Percentiles rank a stretch among this genome's conserved stretches.
Evolutionary conservation across 805 yeast genomes (phyloP).

Genomic region (Scheffersomyces amazonensis): DNA sequence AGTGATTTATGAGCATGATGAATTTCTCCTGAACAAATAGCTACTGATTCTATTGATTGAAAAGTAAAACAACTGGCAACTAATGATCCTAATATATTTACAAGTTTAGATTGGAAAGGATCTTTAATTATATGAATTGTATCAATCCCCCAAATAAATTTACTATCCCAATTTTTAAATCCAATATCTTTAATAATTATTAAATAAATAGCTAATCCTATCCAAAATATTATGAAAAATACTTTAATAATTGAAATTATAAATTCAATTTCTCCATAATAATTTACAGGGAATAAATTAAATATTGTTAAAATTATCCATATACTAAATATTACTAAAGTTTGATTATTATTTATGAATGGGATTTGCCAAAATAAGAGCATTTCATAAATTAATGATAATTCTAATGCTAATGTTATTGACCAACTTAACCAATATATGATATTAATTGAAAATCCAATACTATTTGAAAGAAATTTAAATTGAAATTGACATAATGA

Average conservation of each 20-base stretch:
- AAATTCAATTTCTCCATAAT: constrained; percentile 18
- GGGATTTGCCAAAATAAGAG: constrained; percentile 12
- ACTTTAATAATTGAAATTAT: constrained; percentile 17
- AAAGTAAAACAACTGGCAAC: constrained; percentile 62
- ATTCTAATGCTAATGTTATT: constrained; percentile 20
- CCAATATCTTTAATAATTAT: constrained; percentile 38
- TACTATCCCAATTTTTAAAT: constrained; percentile 4
- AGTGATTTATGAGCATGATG: constrained; percentile 13
- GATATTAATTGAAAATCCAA: constrained; percentile 16
- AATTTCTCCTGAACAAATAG: constrained; percentile 68
- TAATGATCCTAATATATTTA: constrained; percentile 3
- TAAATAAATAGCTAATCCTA: constrained; percentile 15
- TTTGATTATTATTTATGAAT: constrained; percentile 1
- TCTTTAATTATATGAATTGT: neutral
- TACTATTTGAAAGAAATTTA: constrained; percentile 12
- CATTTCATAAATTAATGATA: constrained; percentile 13
- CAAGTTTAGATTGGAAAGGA: neutral
- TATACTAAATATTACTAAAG: constrained; percentile 3
- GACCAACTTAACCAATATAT: constrained; percentile 25
- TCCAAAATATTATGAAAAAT: constrained; percentile 16
- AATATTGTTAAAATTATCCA: constrained; percentile 15
- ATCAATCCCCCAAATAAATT: neutral
- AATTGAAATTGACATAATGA: constrained; percentile 18
- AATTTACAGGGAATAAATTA: constrained; percentile 18
- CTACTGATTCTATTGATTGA: constrained; percentile 71